Evolutionary conservation across 2,329 filamentous ascomycete genomes (phyloP).

Genomic region (Hypoxylon rubiginosum): DNA sequence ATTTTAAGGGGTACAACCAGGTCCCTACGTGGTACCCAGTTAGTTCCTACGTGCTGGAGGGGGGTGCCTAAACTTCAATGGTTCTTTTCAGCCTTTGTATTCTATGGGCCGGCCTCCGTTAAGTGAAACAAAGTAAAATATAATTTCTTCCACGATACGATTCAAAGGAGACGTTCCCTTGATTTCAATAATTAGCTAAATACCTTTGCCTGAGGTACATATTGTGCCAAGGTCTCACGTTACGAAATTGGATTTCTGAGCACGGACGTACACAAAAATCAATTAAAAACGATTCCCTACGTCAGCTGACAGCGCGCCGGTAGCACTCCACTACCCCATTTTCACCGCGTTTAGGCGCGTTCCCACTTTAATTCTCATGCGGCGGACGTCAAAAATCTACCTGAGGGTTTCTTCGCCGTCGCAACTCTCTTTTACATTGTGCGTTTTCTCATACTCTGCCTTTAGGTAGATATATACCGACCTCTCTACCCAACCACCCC

Average conservation of each 20-base stretch:
- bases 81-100: background rate
- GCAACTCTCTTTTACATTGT: background rate
- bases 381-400: slow-evolving; percentile 23
- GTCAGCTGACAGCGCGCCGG: slow-evolving; percentile 52
- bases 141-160: background rate
- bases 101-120: background rate
- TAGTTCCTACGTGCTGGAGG: too few relatives aligned
- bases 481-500: background rate
- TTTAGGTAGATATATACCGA: background rate
- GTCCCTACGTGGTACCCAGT: background rate
- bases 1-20: background rate
- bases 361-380: slow-evolving; percentile 34
- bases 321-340: slow-evolving; percentile 8
- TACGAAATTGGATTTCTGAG: background rate
- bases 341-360: slow-evolving; percentile 46
- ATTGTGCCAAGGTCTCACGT: background rate
- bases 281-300: slow-evolving; percentile 40
- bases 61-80: background rate
- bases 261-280: slow-evolving; percentile 12
- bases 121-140: background rate
- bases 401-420: background rate
- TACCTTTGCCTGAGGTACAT: background rate
- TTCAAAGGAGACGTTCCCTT: background rate
- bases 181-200: background rate
- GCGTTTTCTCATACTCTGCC: background rate